Conservation (phyloP, 2,329 filamentous ascomycete species). For the Lasiodiplodia citricola region DNA sequence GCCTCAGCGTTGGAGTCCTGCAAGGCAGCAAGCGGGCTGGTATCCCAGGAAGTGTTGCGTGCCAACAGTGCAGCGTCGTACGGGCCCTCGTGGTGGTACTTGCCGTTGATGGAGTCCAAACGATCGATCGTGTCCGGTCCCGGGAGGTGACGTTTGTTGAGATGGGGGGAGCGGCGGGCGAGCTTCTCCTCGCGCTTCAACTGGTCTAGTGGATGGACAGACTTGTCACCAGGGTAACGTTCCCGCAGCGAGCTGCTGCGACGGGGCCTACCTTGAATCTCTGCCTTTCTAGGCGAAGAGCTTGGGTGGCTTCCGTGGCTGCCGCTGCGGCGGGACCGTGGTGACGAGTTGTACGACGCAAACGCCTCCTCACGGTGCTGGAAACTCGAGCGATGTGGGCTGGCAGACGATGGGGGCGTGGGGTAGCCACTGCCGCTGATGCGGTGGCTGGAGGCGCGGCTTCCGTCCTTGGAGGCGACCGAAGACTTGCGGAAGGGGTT, state of each 20-base stretch:
- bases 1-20: slow-evolving; percentile 75
- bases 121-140: slow-evolving; percentile 79
- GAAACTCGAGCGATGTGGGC: slow-evolving; percentile 52
- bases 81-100: slow-evolving; percentile 89
- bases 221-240: slow-evolving; percentile 68
- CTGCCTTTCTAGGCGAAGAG: slow-evolving; percentile 29
- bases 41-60: slow-evolving; percentile 68
- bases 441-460: slow-evolving; percentile 35
- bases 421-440: slow-evolving; percentile 46
- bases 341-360: slow-evolving; percentile 34
- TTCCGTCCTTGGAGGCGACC: slow-evolving; percentile 31
- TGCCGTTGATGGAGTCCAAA: slow-evolving; percentile 70
- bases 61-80: slow-evolving; percentile 82
- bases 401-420: slow-evolving; percentile 62
- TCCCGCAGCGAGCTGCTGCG: slow-evolving; percentile 61
- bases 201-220: slow-evolving; percentile 69
- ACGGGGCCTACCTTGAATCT: slow-evolving; percentile 38
- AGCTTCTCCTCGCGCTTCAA: slow-evolving; percentile 66
- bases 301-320: slow-evolving; percentile 35
- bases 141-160: slow-evolving; percentile 68
- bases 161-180: slow-evolving; percentile 70
- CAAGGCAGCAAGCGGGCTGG: slow-evolving; percentile 78
- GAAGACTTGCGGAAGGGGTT: slow-evolving; percentile 50
- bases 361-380: slow-evolving; percentile 41
- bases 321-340: slow-evolving; percentile 42